These are phyloP conservation scores for Zea luxurians DNA, from an alignment of 176 grass and related monocot species.

Conservation along the genomic window DNA sequence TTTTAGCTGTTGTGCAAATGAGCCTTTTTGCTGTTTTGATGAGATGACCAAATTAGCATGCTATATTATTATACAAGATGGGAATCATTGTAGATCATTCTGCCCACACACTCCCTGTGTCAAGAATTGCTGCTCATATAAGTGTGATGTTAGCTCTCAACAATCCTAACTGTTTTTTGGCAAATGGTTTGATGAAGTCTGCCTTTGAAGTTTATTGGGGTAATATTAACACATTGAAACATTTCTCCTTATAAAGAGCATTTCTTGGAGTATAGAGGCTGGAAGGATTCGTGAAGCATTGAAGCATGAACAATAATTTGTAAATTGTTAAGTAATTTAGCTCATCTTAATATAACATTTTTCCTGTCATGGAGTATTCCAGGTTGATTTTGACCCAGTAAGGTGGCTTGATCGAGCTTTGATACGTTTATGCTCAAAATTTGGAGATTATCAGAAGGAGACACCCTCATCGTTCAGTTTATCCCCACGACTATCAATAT, in stretches of 20 bases:
- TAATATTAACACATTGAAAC: background rate
- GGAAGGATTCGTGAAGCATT: background rate
- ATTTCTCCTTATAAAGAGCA: background rate
- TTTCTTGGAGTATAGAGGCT: background rate
- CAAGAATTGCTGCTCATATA: background rate
- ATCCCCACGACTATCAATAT: constrained; percentile 89
- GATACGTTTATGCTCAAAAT: constrained; percentile 85
- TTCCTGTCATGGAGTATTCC: constrained; percentile 25
- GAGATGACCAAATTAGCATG: background rate
- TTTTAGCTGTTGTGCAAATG: constrained; percentile 24
- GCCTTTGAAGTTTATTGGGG: background rate
- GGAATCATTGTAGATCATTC: constrained; percentile 1
- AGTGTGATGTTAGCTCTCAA: background rate
- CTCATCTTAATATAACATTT: constrained; percentile 35
- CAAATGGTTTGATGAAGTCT: background rate
- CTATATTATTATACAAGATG: background rate
- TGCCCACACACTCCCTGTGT: background rate
- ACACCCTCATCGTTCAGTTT: constrained; percentile 83
- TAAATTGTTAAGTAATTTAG: background rate
- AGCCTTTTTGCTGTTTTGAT: constrained; percentile 16
- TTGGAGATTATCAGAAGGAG: constrained; percentile 95
- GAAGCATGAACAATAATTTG: background rate
- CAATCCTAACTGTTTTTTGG: background rate
- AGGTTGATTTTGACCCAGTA: constrained; percentile 95
- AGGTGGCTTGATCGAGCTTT: constrained; percentile 91